Evolutionary conservation across 495 filamentous ascomycete genomes (phyloP), one percentile per base, ranked within the genome.

Genomic region (Tricharina praecox): DNA sequence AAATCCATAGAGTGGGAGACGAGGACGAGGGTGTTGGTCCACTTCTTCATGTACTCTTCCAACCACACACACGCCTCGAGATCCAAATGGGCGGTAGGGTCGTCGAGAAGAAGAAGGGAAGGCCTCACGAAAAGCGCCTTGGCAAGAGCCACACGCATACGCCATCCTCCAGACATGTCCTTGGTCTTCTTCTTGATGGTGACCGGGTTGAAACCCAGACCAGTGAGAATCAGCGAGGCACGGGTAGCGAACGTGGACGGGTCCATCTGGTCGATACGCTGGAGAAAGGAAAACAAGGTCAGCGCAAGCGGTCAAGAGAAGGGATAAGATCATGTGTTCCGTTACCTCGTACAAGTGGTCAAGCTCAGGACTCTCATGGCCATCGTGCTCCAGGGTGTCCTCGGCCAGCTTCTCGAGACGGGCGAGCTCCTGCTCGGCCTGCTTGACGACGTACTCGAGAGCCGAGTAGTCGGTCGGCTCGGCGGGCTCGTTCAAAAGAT

Each of bases 101-200:
- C 90, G 64, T 99, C 90, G 52, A 99, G 85, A 38, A 99, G 74
- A 15, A 99, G 76, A 30, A 99, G 72, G 4, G 85, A 87, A 19
- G 90, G 90, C 74, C 88, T 92, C 65, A 99, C 88, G 71, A 99
- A 99, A 39, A 99, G 79, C 23, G 90, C 92, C 73, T 96, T 99
- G 58, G 73, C 90, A 33, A 99, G 76, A 25, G 90, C 90, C 23
- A 99, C 90, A 74, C 90, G 82, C 90, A 99, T 99, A 70, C 92
- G 77, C 90, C 90, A 99, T 52, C 90, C 90, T 80, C 90, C 90
- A 54, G 90, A 99, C 90, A 99, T 99, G 61, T 99, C 90, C 76
- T 94, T 99, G 52, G 90, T 99, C 74, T 84, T 92, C 75, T 99
- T 99, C 65, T 88, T 70, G 61, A 99, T 96, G 24, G 90, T 99